phyloP scores from a whole-genome alignment of 1,284 basidiomycete genomes.

The Ceratobasidium papillatum region DNA sequence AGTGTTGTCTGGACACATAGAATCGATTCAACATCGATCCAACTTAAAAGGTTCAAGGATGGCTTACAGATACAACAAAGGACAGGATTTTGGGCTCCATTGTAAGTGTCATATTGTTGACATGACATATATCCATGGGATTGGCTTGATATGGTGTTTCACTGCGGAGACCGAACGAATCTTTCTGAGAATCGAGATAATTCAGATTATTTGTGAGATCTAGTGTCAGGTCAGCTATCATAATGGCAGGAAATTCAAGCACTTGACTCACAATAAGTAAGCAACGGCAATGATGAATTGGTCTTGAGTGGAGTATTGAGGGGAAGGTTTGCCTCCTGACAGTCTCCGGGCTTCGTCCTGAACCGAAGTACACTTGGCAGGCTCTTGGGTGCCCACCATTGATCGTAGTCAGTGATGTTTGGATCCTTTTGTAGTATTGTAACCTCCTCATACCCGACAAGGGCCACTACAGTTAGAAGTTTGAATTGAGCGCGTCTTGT shows the following conservation, averaged over 20 bases:
- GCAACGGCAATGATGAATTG: slow-evolving; percentile 3
- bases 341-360: not conserved
- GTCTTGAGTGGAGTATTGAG: not conserved
- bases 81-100: not conserved
- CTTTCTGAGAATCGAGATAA: not conserved
- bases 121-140: slow-evolving; percentile 7
- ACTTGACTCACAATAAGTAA: not conserved
- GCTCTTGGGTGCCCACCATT: slow-evolving; percentile 14
- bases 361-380: not conserved
- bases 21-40: not conserved
- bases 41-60: too few species aligned
- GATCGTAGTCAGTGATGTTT: slow-evolving; percentile 7
- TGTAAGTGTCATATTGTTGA: slow-evolving; percentile 6
- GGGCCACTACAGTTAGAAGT: not conserved
- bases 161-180: not conserved
- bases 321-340: not conserved
- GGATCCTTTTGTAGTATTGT: not conserved
- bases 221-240: not conserved
- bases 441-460: not conserved
- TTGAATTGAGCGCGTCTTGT: not conserved
- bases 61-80: not conserved
- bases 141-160: slow-evolving; percentile 9
- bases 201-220: slow-evolving; percentile 1
- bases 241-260: too few species aligned
- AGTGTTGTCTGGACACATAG: not conserved